Evolutionary conservation across 495 filamentous ascomycete species (phyloP), one percentile per base, ranked within the genome.

Genomic region (Chaetomium cochliodes): DNA sequence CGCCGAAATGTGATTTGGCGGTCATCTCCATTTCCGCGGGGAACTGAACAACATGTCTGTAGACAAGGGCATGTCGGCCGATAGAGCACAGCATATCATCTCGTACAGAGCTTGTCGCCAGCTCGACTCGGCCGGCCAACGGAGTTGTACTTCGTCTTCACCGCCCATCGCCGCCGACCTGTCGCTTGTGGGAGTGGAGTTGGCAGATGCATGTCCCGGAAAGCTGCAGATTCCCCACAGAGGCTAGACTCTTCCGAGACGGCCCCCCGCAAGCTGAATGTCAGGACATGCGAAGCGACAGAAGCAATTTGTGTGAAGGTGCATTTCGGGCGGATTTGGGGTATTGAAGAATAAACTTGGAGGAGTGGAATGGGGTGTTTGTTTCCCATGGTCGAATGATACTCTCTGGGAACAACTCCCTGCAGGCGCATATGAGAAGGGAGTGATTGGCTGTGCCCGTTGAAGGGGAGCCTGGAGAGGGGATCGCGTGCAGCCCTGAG

Each of bases 161-260:
- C 55, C 55, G 55, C 55, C 55, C 55, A 58, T 25, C 20, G 5
- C 52, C n/a, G 47, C 6, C 18, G 30, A n/a, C n/a, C n/a, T 39
- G 53, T 56, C 53, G 30, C 16, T 39, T 39, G 52, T 20, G 33
- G 20, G 42, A 57, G 54, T 42, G 54, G 54, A 42, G 54, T 37
- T 23, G 39, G 9, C 33, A 41, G 55, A 33, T 26, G 18, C 37
- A 26, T 23, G 55, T 13, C 2, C 18, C 41, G 41, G 41, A 18
- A 37, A 44, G 41, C 18, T 58, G 37, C 55, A 58, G 53, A 39
- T 26, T 3, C 55, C 18, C 55, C 55, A 28, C 37, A 58, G 15
- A 44, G 41, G 16, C 41, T 18, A 58, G 55, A 18, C 55, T 39
- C 23, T 9, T 42, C 20, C 55, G 37, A 44, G 18, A 51, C 44